phyloP scores from a whole-genome alignment of 352 stramenopile species.

The Blastocystis sp. region DNA sequence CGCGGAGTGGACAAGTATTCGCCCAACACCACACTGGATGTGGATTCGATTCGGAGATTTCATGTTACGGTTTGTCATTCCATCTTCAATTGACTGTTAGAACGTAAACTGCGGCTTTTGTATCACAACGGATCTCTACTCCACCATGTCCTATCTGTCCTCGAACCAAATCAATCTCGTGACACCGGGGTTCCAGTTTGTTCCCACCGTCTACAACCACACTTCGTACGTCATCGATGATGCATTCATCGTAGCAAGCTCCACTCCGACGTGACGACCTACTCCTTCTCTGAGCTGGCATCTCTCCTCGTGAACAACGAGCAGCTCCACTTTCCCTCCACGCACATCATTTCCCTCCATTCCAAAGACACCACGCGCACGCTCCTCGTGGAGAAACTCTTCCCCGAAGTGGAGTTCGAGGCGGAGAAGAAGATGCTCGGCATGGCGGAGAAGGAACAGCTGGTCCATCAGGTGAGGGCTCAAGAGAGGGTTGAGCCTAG shows the following conservation, averaged over 20 bases:
- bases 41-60: slow-evolving; percentile 15
- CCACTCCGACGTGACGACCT: slow-evolving; percentile 41
- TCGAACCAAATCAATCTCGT: slow-evolving; percentile 48
- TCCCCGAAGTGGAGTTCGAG: slow-evolving; percentile 20
- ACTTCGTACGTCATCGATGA: neutral
- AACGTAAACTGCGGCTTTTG: slow-evolving; percentile 57
- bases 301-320: slow-evolving; percentile 47
- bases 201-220: slow-evolving; percentile 53
- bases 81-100: too few species aligned
- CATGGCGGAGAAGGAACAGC: neutral
- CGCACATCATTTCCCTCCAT: slow-evolving; percentile 37
- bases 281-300: slow-evolving; percentile 25
- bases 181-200: slow-evolving; percentile 43
- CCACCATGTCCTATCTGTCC: slow-evolving; percentile 27
- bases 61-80: slow-evolving; percentile 2
- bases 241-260: slow-evolving; percentile 18
- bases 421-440: neutral
- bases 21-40: slow-evolving; percentile 3
- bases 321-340: slow-evolving; percentile 24
- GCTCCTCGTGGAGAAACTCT: slow-evolving; percentile 26
- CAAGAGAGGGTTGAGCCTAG: neutral
- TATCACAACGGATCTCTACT: slow-evolving; percentile 34
- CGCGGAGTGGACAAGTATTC: slow-evolving; percentile 22
- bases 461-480: slow-evolving; percentile 20
- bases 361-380: slow-evolving; percentile 36